Evolutionary conservation across 2,329 filamentous ascomycete species (phyloP).

Genomic region (Neoascochyta sp.): DNA sequence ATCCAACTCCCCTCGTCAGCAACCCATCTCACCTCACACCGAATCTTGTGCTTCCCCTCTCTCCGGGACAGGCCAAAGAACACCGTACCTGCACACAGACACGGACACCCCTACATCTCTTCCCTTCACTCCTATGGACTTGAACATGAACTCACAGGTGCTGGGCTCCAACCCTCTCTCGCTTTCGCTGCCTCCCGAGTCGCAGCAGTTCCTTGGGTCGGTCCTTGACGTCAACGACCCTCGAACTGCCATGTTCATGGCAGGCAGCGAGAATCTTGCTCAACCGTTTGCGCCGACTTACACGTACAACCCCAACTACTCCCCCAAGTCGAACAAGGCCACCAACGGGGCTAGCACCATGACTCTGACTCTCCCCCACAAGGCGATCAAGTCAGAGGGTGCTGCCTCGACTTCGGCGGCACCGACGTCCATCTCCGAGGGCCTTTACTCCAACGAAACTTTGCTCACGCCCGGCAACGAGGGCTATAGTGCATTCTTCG

Average conservation of each 20-base stretch:
- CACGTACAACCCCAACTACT: conserved; percentile 45
- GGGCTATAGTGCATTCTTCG: conserved; percentile 21
- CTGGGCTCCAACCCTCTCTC: conserved; percentile 45
- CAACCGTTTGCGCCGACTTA: conserved; percentile 42
- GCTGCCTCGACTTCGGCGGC: conserved; percentile 14
- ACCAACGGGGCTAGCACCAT: conserved; percentile 5
- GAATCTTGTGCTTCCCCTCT: conserved; percentile 11
- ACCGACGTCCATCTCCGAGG: conserved; percentile 19
- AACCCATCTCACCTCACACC: conserved; percentile 23
- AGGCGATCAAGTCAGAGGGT: conserved; percentile 19
- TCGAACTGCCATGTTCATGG: conserved; percentile 46
- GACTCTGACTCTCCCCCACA: conserved; percentile 35
- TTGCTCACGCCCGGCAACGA: conserved; percentile 21
- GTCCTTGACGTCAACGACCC: conserved; percentile 46
- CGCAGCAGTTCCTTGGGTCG: conserved; percentile 52
- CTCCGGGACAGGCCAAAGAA: conserved; percentile 19
- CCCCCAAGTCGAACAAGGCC: conserved; percentile 25
- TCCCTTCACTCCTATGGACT: conserved; percentile 19
- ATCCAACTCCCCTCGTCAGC: conserved; percentile 17
- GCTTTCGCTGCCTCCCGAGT: conserved; percentile 50
- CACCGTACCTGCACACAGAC: conserved; percentile 19
- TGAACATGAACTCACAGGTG: conserved; percentile 26
- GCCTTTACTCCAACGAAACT: conserved; percentile 14
- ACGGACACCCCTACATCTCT: conserved; percentile 18
- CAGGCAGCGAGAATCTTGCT: conserved; percentile 41